Percentiles rank a stretch among this genome's conserved stretches.
Conservation (phyloP, 2,329 filamentous ascomycete genomes). For the Stagonosporopsis rhizophila region DNA sequence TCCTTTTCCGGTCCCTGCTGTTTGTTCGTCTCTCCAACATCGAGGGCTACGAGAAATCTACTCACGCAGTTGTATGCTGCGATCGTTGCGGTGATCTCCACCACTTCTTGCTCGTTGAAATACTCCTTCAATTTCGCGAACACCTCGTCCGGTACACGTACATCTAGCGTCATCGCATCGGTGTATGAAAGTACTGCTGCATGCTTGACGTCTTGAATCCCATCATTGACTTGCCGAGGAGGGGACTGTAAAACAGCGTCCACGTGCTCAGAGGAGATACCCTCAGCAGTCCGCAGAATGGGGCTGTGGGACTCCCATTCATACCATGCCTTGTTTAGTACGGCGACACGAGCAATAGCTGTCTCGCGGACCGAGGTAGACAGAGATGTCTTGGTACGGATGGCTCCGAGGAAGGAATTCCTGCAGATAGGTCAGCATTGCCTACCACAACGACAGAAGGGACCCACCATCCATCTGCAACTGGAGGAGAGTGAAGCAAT, state of each 20-base stretch:
- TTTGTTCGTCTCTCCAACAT: constrained; percentile 61
- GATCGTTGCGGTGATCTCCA: constrained; percentile 81
- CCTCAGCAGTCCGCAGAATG: constrained; percentile 53
- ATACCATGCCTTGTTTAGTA: constrained; percentile 82
- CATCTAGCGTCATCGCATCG: constrained; percentile 82
- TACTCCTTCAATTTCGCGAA: constrained; percentile 68
- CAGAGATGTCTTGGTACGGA: constrained; percentile 61
- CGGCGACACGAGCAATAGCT: constrained; percentile 81
- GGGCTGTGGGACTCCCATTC: constrained; percentile 84
- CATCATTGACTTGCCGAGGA: constrained; percentile 17
- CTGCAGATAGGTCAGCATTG: constrained; percentile 22
- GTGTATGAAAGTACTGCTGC: constrained; percentile 75
- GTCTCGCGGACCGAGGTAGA: constrained; percentile 70
- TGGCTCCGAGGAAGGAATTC: constrained; percentile 64
- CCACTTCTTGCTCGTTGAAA: constrained; percentile 75
- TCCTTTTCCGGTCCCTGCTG: constrained; percentile 27
- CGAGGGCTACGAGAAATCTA: constrained; percentile 80
- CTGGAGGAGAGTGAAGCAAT: constrained; percentile 61
- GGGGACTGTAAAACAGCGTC: constrained; percentile 34
- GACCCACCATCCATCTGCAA: constrained; percentile 62
- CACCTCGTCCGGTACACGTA: constrained; percentile 71
- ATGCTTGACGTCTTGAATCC: constrained; percentile 63
- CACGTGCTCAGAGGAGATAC: constrained; percentile 60
- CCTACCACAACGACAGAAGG: neutral
- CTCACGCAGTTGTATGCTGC: constrained; percentile 87